Evolutionary conservation across 345 rosid genomes (phyloP), one percentile per base, ranked within the genome.

Genomic region (Sisymbrium irio): DNA sequence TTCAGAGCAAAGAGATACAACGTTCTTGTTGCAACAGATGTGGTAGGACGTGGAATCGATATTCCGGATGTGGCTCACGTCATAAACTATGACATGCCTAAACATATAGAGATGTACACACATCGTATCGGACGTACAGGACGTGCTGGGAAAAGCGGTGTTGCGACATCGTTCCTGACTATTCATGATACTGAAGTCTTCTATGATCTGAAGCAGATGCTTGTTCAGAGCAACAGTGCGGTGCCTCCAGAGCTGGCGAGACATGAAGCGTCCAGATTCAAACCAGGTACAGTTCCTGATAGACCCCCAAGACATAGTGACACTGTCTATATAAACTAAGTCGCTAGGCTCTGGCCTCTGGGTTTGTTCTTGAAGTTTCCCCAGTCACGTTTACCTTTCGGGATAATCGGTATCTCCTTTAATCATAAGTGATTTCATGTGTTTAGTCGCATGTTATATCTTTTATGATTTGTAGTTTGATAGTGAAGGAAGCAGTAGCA

Each of bases 51-150:
- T 77, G 95, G 93, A n/a, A n/a, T n/a, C n/a, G n/a, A n/a, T n/a
- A n/a, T n/a, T n/a, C n/a, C n/a, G n/a, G n/a, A n/a, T n/a, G n/a
- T n/a, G 30, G 83, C 88, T 44, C 88, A 88, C 42, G 85, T 90
- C 50, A 93, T 88, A n/a, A n/a, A n/a, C 73, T 93, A 84, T 62
- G 97, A 88, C 69, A 90, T 93, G 98, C 87, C 90, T 51, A 81
- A 82, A 41, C 80, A 82, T 20, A 87, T 90, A n/a, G 93, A 87
- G 47, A 82, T 73, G 85, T 90, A 90, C 75, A 90, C 93, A 7
- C 96, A 90, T 75, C 85, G 90, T 39, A 85, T 90, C 65, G 93
- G 97, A 54, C 83, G 97, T 82, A 93, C 92, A 12, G 93, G 93
- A 10, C 93, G 90, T 71, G 98, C 92, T 32, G 96, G 92, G 57